Evolutionary conservation across 2,329 filamentous ascomycete species (phyloP).

Genomic region (Phaeophleospora eucalypticola): DNA sequence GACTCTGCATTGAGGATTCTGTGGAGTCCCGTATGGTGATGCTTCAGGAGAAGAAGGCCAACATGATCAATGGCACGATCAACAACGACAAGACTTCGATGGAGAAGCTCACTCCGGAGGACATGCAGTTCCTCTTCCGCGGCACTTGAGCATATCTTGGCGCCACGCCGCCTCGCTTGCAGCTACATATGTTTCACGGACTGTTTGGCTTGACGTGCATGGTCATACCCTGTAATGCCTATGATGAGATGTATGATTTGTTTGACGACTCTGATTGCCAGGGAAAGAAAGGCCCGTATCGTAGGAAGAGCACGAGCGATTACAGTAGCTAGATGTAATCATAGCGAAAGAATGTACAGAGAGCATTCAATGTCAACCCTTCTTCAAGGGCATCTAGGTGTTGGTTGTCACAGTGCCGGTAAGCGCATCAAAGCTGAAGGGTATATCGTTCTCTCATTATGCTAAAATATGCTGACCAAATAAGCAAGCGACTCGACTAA

Average conservation of each 20-base stretch:
- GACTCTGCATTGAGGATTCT: constrained; percentile 92
- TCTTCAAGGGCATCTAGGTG: neutral
- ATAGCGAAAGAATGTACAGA: neutral
- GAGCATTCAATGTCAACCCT: neutral
- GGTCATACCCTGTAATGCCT: neutral
- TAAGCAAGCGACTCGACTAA: too few species aligned
- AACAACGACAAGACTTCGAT: constrained; percentile 88
- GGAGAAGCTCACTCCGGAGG: constrained; percentile 83
- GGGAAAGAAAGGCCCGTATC: too few species aligned
- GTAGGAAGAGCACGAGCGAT: neutral
- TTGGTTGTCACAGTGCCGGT: neutral
- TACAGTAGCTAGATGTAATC: neutral
- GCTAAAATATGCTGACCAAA: too few species aligned
- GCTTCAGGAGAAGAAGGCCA: constrained; percentile 97
- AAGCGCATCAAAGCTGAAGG: neutral
- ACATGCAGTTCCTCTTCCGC: constrained; percentile 95
- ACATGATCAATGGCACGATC: constrained; percentile 95
- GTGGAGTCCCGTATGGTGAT: constrained; percentile 94
- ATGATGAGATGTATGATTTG: neutral
- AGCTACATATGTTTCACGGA: too few species aligned
- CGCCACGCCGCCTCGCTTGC: too few species aligned
- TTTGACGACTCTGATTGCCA: too few species aligned
- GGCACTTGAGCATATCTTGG: constrained; percentile 60
- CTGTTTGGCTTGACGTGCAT: neutral
- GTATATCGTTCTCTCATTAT: too few species aligned